Evolutionary conservation across 2,329 filamentous ascomycete species (phyloP).

Genomic region (Bipolaris zeicola): DNA sequence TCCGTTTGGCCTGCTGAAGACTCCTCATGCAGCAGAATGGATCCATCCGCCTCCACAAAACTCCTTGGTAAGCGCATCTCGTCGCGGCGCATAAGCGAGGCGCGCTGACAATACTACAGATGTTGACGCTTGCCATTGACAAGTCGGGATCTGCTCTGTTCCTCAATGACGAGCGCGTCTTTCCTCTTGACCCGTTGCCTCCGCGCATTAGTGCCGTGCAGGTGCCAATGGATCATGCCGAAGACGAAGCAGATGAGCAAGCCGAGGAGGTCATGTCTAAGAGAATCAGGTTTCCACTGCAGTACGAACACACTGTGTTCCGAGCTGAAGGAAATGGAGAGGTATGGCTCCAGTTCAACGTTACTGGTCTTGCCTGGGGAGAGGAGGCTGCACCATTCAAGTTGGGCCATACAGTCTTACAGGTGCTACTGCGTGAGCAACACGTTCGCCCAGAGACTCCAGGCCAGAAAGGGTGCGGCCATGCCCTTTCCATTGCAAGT

Average conservation of each 20-base stretch:
- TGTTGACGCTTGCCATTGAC: constrained; percentile 33
- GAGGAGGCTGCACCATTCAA: constrained; percentile 6
- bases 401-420: constrained; percentile 33
- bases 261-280: constrained; percentile 13
- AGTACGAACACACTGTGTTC: constrained; percentile 35
- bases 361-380: constrained; percentile 22
- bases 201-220: constrained; percentile 31
- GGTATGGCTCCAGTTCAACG: constrained; percentile 37
- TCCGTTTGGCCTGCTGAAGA: constrained; percentile 26
- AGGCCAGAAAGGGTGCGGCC: not conserved
- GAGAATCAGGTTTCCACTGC: constrained; percentile 26
- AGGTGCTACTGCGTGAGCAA: constrained; percentile 28
- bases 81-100: too few species aligned
- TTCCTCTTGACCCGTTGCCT: constrained; percentile 31
- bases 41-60: constrained; percentile 27
- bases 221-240: constrained; percentile 23
- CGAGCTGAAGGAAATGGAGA: constrained; percentile 17
- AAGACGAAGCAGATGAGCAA: constrained; percentile 17
- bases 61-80: constrained; percentile 30
- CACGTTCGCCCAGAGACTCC: not conserved
- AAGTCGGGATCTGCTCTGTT: constrained; percentile 16
- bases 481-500: constrained; percentile 26
- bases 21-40: constrained; percentile 16
- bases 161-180: constrained; percentile 30
- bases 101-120: constrained; percentile 15